Base-by-base conservation (phyloP, 257 asterid genomes). In the Cinchona pubescens region DNA sequence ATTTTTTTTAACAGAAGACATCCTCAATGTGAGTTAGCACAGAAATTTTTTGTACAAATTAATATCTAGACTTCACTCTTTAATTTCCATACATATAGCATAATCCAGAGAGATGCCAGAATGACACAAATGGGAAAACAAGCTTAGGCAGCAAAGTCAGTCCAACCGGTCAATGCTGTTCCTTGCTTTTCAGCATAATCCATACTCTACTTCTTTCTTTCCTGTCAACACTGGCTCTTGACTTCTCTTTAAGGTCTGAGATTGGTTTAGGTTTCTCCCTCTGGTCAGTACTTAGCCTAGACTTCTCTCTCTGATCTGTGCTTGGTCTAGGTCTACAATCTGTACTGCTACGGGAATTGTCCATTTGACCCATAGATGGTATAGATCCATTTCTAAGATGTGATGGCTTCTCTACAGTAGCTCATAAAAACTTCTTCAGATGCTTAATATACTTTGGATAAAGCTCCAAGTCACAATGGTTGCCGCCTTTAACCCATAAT, bases 91-190 rank as follows among this genome's bases (percentile, higher is more conserved):
- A 40, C 45, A 9, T 40, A 40, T 40, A 40, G 45, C 45, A 40
- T 40, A 40, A 40, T 40, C 45, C 45, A 40, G 45, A 40, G 45
- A 40, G 45, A 40, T 40, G 45, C 45, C 45, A 40, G 45, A 40
- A 40, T 40, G 45, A 9, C n/a, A 73, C 27, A 60, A 77, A 76
- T 45, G 67, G 42, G 49, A 82, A 81, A 49, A 78, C 73, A 78
- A 73, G 66, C 68, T 32, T 60, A n/a, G n/a, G n/a, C n/a, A 83
- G 78, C 78, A 78, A 84, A 81, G 71, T 82, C 69, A 86, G 82
- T 72, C 96, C 84, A 81, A 94, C 99, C 99, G 97, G 80, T 94
- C 98, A 75, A 94, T 92, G 88, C 97, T 94, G 85, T 92, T 94
- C 87, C 99, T 83, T 32, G 96, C 87, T 87, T 91, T 46, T 88